A percentile compares a stretch with the other conserved stretches of the same genome.
These are phyloP conservation scores for Pseudogymnoascus sp. DNA, from an alignment of 2,329 filamentous ascomycete genomes.

Conservation along the genomic window DNA sequence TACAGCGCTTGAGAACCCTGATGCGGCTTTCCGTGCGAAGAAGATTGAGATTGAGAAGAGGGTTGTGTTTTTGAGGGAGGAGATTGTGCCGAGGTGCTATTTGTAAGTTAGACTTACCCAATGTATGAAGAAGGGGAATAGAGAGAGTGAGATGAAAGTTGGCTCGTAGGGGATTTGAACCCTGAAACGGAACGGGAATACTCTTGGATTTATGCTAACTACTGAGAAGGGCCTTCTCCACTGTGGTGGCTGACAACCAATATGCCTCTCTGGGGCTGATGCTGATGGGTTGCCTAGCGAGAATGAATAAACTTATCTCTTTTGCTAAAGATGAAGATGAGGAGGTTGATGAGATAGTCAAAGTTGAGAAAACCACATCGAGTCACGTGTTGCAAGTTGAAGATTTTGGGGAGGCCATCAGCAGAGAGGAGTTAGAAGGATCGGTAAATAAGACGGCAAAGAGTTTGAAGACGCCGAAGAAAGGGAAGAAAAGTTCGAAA, in stretches of 20 bases:
- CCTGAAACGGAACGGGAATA: neutral
- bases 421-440: slow-evolving; percentile 19
- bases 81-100: slow-evolving; percentile 36
- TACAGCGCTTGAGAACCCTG: slow-evolving; percentile 30
- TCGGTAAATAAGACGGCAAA: slow-evolving; percentile 3
- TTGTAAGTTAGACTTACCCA: slow-evolving; percentile 31
- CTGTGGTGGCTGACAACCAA: slow-evolving; percentile 62
- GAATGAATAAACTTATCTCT: slow-evolving; percentile 40
- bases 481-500: neutral
- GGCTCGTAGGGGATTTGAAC: neutral
- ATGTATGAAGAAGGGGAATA: neutral
- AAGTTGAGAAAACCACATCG: neutral
- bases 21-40: slow-evolving; percentile 29
- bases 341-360: neutral
- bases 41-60: slow-evolving; percentile 25
- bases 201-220: neutral
- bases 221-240: slow-evolving; percentile 50
- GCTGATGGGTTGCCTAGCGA: slow-evolving; percentile 56
- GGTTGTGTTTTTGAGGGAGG: slow-evolving; percentile 33
- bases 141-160: neutral
- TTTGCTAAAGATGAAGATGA: slow-evolving; percentile 18
- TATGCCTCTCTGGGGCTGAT: slow-evolving; percentile 64
- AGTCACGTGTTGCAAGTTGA: slow-evolving; percentile 15
- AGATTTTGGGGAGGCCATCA: slow-evolving; percentile 29
- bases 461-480: neutral